phyloP scores from a whole-genome alignment of 1,139 yeast genomes.

The Hemisphaericaspora lyxosophila region DNA sequence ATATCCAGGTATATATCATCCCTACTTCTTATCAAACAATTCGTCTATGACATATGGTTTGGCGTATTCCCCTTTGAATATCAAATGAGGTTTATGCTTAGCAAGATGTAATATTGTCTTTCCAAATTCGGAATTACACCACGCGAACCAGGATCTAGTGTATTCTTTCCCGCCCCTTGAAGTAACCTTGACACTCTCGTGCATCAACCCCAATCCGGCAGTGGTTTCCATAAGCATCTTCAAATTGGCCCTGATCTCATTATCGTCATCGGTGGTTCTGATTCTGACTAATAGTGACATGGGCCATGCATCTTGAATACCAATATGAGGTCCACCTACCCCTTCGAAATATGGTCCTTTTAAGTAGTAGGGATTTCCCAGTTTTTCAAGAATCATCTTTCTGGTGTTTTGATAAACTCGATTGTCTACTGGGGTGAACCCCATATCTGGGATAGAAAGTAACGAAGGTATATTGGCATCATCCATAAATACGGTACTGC shows the following conservation, averaged over 20 bases:
- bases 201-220: conserved; percentile 77
- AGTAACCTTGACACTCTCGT: conserved; percentile 75
- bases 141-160: conserved; percentile 88
- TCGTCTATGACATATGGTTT: conserved; percentile 31
- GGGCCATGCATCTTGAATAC: conserved; percentile 84
- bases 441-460: conserved; percentile 78
- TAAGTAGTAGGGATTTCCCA: conserved; percentile 77
- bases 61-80: conserved; percentile 47
- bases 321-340: conserved; percentile 90
- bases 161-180: conserved; percentile 44
- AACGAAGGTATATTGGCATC: conserved; percentile 90
- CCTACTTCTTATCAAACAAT: conserved; percentile 10
- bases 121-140: conserved; percentile 93
- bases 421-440: conserved; percentile 54
- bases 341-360: conserved; percentile 67
- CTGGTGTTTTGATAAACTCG: conserved; percentile 75
- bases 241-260: conserved; percentile 57
- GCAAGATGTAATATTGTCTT: conserved; percentile 79
- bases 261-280: conserved; percentile 71
- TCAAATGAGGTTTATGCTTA: conserved; percentile 67
- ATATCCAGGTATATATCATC: conserved; percentile 4
- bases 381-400: conserved; percentile 64
- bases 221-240: conserved; percentile 59
- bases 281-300: conserved; percentile 76
- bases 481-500: conserved; percentile 74